Evolutionary conservation across 768 basidiomycete genomes (phyloP), one percentile per base, ranked within the genome.

Genomic region (Naematelia encephala): DNA sequence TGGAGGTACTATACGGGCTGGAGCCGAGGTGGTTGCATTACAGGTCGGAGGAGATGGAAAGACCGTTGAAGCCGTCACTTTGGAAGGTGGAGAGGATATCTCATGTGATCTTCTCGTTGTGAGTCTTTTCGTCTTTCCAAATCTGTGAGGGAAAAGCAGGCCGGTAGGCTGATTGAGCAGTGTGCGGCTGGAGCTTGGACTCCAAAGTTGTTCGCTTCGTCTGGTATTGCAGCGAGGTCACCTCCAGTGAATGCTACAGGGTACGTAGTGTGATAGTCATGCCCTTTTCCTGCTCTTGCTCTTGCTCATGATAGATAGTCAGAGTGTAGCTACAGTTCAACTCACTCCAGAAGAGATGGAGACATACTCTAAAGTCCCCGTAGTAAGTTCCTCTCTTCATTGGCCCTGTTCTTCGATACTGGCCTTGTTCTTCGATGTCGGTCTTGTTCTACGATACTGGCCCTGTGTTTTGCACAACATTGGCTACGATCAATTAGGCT

Each of bases 251-350:
- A 86, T 5, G 89, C 93, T 1, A 92, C 90, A 19, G 93, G 92
- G 91, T 91, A 46, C n/a, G 61, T 34, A 46, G 5, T 12, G 19
- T n/a, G 34, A 10, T 44, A 34, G 34, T 42, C 27, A 26, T 21
- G 19, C 34, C 43, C 56, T 30, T 44, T 30, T 52, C 4, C 50
- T 12, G 22, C 16, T 12, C 39, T 39, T 25, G 23, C 25, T 46
- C 16, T 26, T n/a, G 10, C 1, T 34, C 23, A 14, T 59, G 22
- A 51, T 19, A 46, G 21, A 8, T 63, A 94, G 91, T 2, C 92
- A 96, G 77, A 84, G 82, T 56, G 68, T 91, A n/a, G 88, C 84
- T 1, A 87, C 82, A 72, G 79, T 93, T 39, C 87, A 88, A 62
- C 82, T 97, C n/a, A 83, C 81, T 0, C 70, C 80, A 22, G 84